Base-by-base conservation (phyloP, 257 asterid genomes). In the Verbascum thapsus region DNA sequence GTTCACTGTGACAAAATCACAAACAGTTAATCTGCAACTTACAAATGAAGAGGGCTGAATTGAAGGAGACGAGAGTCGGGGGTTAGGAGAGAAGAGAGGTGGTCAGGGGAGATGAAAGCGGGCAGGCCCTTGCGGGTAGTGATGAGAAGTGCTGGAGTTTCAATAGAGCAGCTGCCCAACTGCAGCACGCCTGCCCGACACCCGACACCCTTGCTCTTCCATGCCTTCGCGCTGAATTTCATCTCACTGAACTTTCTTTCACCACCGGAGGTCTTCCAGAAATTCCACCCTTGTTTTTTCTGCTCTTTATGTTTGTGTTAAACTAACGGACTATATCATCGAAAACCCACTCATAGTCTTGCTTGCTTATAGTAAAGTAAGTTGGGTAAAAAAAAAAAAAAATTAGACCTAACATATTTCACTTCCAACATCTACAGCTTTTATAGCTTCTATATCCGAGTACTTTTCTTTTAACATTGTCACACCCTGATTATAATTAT, bases 51-150 rank as follows among this genome's bases (percentile, higher is more conserved):
- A 13, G 99, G 99, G 65, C 94, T 85, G 80, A 80, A 58, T 34
- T 87, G 99, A 64, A 89, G 80, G 51, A 92, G 86, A 70, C 81
- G 80, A 47, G 90, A 86, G 42, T 86, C 88, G 0, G 98, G 96
- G 54, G 58, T 60, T 20, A 96, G 96, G 49, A 92, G 96, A 38
- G 95, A 72, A 30, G 86, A 68, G 66, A 92, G 88, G 39, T 78
- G 94, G 82, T 92, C 99, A 9, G 99, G 99, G 22, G 97, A 65
- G 63, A 89, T 87, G 83, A 83, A 92, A 44, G 76, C 68, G 57
- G 99, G 97, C 54, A 92, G 79, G 20, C 96, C 96, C 74, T 92
- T 92, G 55, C 94, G 91, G 53, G 99, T 89, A 11, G 80, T 76
- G 55, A 89, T 77, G 57, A 89, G 89, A 26, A 92, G 91, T 8